Evolutionary conservation across 2,329 filamentous ascomycete genomes (phyloP).

Genomic region (Penicillium sp.): DNA sequence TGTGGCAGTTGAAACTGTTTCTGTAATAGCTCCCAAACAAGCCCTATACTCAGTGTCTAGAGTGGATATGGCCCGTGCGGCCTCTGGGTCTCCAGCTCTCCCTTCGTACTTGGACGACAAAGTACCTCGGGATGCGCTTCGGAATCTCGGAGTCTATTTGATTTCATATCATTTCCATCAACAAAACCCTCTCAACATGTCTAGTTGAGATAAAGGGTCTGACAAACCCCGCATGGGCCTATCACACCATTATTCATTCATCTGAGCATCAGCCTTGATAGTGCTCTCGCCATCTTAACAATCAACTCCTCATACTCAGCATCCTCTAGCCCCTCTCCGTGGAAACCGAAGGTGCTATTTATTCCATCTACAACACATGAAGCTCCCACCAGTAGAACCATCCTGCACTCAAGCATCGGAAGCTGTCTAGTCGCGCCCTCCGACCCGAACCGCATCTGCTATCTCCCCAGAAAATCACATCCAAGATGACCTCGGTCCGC

Average conservation of each 20-base stretch:
- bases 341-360: too few species aligned
- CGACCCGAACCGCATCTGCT: neutral
- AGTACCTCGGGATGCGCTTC: neutral
- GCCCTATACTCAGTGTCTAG: too few species aligned
- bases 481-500: constrained; percentile 5
- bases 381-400: too few species aligned
- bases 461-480: neutral
- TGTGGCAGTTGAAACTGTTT: too few species aligned
- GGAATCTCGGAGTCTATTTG: neutral
- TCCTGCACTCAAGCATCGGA: too few species aligned
- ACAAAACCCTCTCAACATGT: neutral
- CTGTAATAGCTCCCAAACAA: neutral
- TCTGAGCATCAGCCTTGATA: neutral
- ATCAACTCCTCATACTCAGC: neutral
- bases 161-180: neutral
- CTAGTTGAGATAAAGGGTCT: neutral
- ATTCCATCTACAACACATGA: too few species aligned
- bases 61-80: neutral
- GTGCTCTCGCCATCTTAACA: neutral
- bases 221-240: neutral
- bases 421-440: neutral
- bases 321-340: too few species aligned
- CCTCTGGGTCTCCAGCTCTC: too few species aligned
- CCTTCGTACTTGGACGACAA: too few species aligned
- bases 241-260: neutral